Evolutionary conservation across 306 rosid species (phyloP).

Genomic region (Prosopis cineraria): DNA sequence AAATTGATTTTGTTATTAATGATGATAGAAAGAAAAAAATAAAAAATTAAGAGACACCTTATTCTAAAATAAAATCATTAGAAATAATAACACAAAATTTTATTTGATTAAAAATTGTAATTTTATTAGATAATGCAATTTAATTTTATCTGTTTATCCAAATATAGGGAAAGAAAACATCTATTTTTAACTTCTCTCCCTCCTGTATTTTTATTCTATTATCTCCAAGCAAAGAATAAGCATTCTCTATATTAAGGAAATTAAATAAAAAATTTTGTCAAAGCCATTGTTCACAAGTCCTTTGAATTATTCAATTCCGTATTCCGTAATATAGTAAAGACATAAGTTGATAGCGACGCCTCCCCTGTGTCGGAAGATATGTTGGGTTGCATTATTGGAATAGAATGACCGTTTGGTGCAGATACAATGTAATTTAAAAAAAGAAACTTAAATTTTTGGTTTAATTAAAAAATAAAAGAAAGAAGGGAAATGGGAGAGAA

Average conservation of each 20-base stretch:
- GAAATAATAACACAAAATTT: no score
- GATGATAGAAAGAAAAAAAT: no score
- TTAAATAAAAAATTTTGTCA: background rate
- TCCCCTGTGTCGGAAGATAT: background rate
- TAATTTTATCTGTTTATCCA: no score
- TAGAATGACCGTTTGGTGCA: constrained; percentile 12
- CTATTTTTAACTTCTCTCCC: no score
- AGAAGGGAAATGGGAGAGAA: background rate
- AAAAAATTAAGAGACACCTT: no score
- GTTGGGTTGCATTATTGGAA: background rate
- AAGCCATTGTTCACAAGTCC: background rate
- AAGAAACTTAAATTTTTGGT: no score
- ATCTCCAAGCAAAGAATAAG: background rate
- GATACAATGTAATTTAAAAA: background rate
- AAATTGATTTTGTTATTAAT: no score
- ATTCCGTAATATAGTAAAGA: background rate
- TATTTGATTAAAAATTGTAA: no score
- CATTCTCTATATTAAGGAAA: background rate
- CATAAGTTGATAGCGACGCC: background rate
- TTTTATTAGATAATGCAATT: no score
- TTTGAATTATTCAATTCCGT: background rate
- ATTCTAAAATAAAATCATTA: no score
- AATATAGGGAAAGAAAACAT: no score
- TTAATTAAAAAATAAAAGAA: background rate
- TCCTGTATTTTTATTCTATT: no score